Percentiles rank a stretch among this genome's conserved stretches.
Conservation (phyloP, 208 protist genomes). For the Leishmania braziliensis region DNA sequence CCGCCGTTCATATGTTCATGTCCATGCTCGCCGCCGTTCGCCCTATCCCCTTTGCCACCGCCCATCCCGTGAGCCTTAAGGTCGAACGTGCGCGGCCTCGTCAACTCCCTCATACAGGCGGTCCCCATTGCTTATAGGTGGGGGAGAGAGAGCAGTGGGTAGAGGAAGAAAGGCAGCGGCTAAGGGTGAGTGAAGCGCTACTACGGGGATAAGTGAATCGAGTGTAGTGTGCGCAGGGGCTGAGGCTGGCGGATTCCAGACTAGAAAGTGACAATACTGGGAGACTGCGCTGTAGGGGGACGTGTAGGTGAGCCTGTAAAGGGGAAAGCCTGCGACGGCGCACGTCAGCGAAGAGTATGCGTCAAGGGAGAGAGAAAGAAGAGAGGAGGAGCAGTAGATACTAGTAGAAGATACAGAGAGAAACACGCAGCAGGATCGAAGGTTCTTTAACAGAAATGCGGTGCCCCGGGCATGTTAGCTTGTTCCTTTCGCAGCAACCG, state of each 20-base stretch:
- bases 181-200: background rate
- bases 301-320: background rate
- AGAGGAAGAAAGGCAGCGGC: background rate
- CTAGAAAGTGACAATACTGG: background rate
- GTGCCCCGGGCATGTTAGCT: background rate
- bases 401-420: background rate
- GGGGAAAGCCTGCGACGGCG: background rate
- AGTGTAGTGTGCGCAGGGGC: background rate
- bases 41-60: no score
- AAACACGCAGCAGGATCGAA: background rate
- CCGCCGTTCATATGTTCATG: background rate
- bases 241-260: background rate
- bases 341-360: background rate
- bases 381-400: background rate
- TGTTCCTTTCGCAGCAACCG: background rate
- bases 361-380: background rate
- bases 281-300: background rate
- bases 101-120: no score
- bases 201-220: background rate
- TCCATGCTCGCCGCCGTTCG: no score
- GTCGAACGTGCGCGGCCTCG: no score
- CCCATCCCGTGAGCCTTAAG: no score
- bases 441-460: background rate
- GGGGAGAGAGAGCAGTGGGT: background rate
- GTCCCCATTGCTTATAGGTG: conserved; percentile 1